Evolutionary conservation across 257 asterid species (phyloP).

Genomic region (Solanum etuberosum): DNA sequence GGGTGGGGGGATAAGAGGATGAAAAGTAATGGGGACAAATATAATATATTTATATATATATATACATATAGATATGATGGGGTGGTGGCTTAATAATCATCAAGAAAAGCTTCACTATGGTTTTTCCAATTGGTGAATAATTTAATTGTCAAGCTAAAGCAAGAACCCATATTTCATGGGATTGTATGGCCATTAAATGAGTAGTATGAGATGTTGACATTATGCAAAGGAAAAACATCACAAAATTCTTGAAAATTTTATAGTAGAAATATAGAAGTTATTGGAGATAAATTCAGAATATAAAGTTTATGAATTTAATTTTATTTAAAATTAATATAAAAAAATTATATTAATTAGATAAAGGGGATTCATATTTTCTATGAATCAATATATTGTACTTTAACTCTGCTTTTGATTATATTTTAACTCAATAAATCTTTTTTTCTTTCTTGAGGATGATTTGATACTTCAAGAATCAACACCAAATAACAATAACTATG

Average conservation of each 20-base stretch:
- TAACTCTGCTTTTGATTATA: neutral
- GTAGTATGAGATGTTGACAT: neutral
- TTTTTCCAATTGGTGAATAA: neutral
- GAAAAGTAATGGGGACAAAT: neutral
- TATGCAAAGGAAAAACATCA: neutral
- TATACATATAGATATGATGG: neutral
- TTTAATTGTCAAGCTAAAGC: neutral
- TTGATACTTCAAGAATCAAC: neutral
- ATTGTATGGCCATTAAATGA: neutral
- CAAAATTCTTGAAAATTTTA: neutral
- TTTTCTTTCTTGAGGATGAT: too few relatives aligned
- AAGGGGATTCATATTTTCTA: neutral
- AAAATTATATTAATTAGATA: too few relatives aligned
- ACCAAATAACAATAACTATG: neutral
- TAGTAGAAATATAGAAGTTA: neutral
- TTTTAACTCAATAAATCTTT: neutral
- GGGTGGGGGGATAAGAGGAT: neutral
- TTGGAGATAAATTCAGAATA: neutral
- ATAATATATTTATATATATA: neutral
- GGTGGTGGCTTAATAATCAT: constrained; percentile 16
- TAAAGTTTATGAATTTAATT: neutral
- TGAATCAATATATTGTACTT: neutral
- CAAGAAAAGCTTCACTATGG: neutral
- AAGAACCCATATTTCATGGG: neutral
- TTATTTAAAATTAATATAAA: neutral